Evolutionary conservation across 208 protist species (phyloP).

Genomic region (Polymyxa betae): DNA sequence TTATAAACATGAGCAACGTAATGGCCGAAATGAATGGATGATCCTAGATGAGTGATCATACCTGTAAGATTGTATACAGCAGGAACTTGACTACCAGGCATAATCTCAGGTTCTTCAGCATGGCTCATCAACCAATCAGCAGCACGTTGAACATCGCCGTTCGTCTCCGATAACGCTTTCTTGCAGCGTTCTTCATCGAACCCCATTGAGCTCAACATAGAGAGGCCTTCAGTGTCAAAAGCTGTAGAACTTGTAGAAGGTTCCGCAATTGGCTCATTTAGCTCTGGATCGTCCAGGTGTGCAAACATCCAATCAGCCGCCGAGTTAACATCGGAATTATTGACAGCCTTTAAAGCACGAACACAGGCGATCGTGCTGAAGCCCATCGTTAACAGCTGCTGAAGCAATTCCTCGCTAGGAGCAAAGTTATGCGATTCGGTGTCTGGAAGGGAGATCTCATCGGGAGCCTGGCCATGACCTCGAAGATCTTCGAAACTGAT

Average conservation of each 20-base stretch:
- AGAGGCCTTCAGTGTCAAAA: not conserved
- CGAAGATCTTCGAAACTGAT: conserved; percentile 64
- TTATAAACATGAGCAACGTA: conserved; percentile 30
- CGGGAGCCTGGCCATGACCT: conserved; percentile 49
- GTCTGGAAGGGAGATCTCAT: conserved; percentile 65
- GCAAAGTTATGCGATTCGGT: conserved; percentile 55
- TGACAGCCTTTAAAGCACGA: conserved; percentile 54
- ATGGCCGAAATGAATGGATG: not conserved
- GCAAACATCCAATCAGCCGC: conserved; percentile 78
- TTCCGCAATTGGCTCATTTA: not conserved
- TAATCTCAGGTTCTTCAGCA: not conserved
- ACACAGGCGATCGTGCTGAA: conserved; percentile 57
- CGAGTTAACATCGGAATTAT: conserved; percentile 68
- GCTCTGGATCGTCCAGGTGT: conserved; percentile 72
- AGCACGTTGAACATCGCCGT: not conserved
- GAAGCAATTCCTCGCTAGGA: conserved; percentile 49
- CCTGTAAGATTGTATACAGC: not conserved
- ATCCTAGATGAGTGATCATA: conserved; percentile 6
- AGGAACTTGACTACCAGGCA: not conserved
- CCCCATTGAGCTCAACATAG: not conserved
- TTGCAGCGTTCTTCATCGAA: not conserved
- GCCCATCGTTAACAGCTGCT: conserved; percentile 63
- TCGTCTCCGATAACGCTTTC: not conserved
- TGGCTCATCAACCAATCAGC: conserved; percentile 37
- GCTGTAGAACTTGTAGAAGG: not conserved